Conservation (phyloP, 805 yeast genomes). For the Starmerella khaoyaiensis region DNA sequence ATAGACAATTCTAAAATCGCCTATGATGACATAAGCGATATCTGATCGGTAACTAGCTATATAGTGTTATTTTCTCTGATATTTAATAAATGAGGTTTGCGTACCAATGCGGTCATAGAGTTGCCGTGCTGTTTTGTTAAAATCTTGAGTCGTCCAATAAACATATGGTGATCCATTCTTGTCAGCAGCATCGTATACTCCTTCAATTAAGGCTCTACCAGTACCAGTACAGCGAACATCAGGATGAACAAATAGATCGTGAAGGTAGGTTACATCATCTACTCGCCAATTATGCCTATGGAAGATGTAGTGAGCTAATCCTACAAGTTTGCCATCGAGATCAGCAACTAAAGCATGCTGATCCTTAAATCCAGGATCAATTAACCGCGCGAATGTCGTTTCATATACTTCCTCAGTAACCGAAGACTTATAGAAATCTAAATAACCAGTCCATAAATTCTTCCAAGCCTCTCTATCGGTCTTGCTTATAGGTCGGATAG, state of each 20-base stretch:
- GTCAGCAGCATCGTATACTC: background rate
- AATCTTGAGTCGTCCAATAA: slow-evolving; percentile 1
- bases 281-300: background rate
- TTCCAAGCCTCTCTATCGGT: background rate
- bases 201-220: background rate
- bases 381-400: background rate
- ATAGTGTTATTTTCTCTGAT: background rate
- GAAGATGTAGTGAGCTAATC: background rate
- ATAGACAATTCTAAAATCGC: no score
- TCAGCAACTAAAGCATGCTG: background rate
- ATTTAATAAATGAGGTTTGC: slow-evolving; percentile 1
- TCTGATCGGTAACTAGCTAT: background rate
- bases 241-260: background rate
- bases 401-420: background rate
- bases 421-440: background rate
- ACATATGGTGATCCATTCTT: background rate
- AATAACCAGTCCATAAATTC: background rate
- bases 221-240: background rate
- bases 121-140: background rate
- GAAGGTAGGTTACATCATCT: background rate
- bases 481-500: background rate
- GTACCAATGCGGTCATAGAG: background rate
- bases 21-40: background rate
- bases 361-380: background rate
- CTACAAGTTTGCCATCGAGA: background rate